A percentile compares a stretch with the other conserved stretches of the same genome.
Evolutionary conservation across 768 basidiomycete genomes (phyloP).

Genomic region (Xerocomellus amylosporus): DNA sequence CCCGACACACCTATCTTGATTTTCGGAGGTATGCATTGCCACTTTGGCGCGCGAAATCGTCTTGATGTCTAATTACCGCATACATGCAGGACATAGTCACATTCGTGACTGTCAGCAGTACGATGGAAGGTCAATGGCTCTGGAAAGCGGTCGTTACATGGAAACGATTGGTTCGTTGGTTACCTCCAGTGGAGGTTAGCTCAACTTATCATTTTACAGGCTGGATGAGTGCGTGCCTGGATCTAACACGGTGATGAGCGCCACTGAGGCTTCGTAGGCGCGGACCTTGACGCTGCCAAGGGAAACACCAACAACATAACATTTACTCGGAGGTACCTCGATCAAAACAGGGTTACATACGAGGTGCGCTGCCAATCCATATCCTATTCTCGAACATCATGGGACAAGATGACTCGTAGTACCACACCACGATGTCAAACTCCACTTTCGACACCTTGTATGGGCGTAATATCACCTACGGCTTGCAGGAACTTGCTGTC

Average conservation of each 20-base stretch:
- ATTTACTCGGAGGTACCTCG: constrained; percentile 72
- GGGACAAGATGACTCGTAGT: constrained; percentile 38
- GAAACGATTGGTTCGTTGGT: constrained; percentile 73
- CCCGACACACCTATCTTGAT: constrained; percentile 76
- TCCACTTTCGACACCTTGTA: constrained; percentile 57
- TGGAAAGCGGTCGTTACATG: constrained; percentile 89
- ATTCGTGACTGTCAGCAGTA: constrained; percentile 29
- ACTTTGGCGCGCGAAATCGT: not conserved
- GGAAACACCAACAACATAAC: constrained; percentile 49
- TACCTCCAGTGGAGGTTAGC: not conserved
- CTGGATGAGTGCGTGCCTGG: constrained; percentile 56
- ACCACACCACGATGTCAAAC: constrained; percentile 56
- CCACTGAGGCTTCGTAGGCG: constrained; percentile 33
- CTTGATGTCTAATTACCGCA: not conserved
- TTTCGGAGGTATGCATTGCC: constrained; percentile 56
- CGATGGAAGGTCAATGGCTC: constrained; percentile 31
- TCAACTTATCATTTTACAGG: constrained; percentile 23
- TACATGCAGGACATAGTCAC: constrained; percentile 47
- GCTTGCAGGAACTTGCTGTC: constrained; percentile 50
- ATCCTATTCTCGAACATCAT: not conserved
- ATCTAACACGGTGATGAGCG: not conserved
- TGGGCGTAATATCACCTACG: constrained; percentile 53
- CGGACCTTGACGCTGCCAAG: constrained; percentile 42
- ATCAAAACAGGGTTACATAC: constrained; percentile 75
- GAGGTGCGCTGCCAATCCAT: constrained; percentile 43